Evolutionary conservation across 2,329 filamentous ascomycete genomes (phyloP).

Genomic region (Fusarium brachygibbosum): DNA sequence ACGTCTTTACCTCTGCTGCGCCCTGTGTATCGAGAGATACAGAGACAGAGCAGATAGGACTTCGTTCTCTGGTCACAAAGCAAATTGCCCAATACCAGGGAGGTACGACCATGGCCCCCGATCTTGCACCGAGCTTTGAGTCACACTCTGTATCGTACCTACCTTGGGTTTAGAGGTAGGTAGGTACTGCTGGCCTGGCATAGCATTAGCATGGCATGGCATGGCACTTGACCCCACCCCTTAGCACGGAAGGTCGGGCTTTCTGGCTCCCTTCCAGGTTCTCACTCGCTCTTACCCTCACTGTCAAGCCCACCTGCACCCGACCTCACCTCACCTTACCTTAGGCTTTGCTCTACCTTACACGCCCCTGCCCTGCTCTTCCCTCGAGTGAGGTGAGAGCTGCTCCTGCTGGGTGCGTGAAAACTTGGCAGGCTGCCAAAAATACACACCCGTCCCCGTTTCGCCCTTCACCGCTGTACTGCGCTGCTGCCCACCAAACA

Average conservation of each 20-base stretch:
- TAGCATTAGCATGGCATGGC: slow-evolving; percentile 23
- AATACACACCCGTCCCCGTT: slow-evolving; percentile 44
- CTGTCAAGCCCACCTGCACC: slow-evolving; percentile 12
- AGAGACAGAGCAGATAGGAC: slow-evolving; percentile 1
- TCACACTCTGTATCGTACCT: slow-evolving; percentile 35
- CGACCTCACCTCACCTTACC: slow-evolving; percentile 20
- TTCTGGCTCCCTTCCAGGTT: slow-evolving; percentile 33
- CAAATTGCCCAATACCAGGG: slow-evolving; percentile 27
- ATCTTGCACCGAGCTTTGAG: slow-evolving; percentile 31
- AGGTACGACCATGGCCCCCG: slow-evolving; percentile 36
- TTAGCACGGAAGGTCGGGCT: slow-evolving; percentile 28
- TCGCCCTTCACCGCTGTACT: slow-evolving; percentile 38
- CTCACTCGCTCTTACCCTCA: slow-evolving; percentile 8
- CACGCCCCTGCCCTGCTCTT: slow-evolving; percentile 27
- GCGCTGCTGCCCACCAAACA: slow-evolving; percentile 46
- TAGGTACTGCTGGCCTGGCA: slow-evolving; percentile 7
- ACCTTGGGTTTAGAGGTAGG: slow-evolving; percentile 5
- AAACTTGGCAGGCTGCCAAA: slow-evolving; percentile 41
- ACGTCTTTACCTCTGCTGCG: slow-evolving; percentile 23
- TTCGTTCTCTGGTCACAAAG: slow-evolving; percentile 8
- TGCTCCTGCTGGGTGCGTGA: slow-evolving; percentile 27
- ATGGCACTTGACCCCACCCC: slow-evolving; percentile 41
- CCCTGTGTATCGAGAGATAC: slow-evolving; percentile 17
- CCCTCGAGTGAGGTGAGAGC: slow-evolving; percentile 27
- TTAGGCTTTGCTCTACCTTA: slow-evolving; percentile 23